Percentiles rank a stretch among this genome's conserved stretches.
Conservation (phyloP, 164 flowering plant species). For the Piper betle region DNA sequence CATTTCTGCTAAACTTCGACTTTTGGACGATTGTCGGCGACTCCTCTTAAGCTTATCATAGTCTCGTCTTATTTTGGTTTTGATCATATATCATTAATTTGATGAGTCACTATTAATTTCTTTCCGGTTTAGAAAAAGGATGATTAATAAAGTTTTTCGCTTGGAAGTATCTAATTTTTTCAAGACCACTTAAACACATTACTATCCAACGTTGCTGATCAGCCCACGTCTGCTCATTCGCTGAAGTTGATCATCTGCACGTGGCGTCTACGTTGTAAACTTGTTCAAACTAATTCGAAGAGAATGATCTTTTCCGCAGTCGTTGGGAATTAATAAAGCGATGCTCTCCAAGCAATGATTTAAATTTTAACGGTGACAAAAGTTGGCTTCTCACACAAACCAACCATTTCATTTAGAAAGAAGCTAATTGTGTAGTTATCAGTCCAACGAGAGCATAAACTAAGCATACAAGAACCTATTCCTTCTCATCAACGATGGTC, state of each 20-base stretch:
- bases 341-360: slow-evolving; percentile 1
- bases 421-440: not conserved
- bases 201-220: not conserved
- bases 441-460: not conserved
- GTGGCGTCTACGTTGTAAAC: not conserved
- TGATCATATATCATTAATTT: too few relatives aligned
- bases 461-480: slow-evolving; percentile 5
- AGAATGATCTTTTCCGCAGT: not conserved
- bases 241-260: not conserved
- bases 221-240: slow-evolving; percentile 1
- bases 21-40: not conserved
- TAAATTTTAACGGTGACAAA: not conserved
- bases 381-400: too few relatives aligned
- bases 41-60: not conserved
- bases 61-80: too few relatives aligned
- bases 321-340: not conserved
- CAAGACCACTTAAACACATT: too few relatives aligned
- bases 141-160: too few relatives aligned
- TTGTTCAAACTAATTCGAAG: slow-evolving; percentile 3
- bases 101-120: too few relatives aligned
- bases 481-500: slow-evolving; percentile 3
- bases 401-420: too few relatives aligned
- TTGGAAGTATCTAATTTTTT: too few relatives aligned
- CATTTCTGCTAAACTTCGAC: not conserved
- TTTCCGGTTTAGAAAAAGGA: too few relatives aligned